Evolutionary conservation across 768 basidiomycete species (phyloP), one percentile per base, ranked within the genome.

Genomic region (Tricholoma saponaceum): DNA sequence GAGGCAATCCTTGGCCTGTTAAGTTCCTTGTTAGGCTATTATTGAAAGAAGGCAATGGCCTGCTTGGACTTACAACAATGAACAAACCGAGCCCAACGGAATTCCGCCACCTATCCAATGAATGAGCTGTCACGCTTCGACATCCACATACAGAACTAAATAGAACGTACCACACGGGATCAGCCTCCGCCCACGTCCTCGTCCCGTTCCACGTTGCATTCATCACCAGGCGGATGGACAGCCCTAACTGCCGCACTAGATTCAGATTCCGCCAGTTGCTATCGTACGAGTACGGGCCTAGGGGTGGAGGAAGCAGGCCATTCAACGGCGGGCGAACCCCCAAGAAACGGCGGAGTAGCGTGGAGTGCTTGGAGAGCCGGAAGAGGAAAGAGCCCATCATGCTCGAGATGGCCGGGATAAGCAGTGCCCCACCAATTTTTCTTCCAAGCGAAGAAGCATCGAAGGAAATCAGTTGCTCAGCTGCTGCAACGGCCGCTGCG

Each of bases 11-110:
- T 85, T 88, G 7, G 78, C 81, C 87, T 89, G 43, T 32, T 56
- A 18, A 50, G 33, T 22, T 35, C 55, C 35, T 44, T 49, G 39
- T 6, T 12, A 41, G 50, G 47, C 9, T 13, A 4, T 26, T 18
- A 22, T 32, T 32, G 23, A 39, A n/a, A 28, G 25, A 52, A 16
- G 25, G 35, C n/a, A 46, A 22, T 18, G 13, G 25, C 18, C 18
- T 22, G 12, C 22, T 18, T 18, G 14, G 22, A 66, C 83, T 59
- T 66, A 88, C 87, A 57, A 86, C 76, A 4, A 86, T 75, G 66
- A 89, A 90, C 7, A 89, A 61, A 0, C 86, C 87, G 1, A 90
- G 72, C 0, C 89, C 89, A 46, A 90, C 64, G 6, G 82, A 73
- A 65, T 90, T 90, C 52, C 89, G 75, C 87, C 87, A 81, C 77